These are phyloP conservation scores for Paecilomyces niveus DNA, from an alignment of 2,329 filamentous ascomycete species.

Conservation along the genomic window DNA sequence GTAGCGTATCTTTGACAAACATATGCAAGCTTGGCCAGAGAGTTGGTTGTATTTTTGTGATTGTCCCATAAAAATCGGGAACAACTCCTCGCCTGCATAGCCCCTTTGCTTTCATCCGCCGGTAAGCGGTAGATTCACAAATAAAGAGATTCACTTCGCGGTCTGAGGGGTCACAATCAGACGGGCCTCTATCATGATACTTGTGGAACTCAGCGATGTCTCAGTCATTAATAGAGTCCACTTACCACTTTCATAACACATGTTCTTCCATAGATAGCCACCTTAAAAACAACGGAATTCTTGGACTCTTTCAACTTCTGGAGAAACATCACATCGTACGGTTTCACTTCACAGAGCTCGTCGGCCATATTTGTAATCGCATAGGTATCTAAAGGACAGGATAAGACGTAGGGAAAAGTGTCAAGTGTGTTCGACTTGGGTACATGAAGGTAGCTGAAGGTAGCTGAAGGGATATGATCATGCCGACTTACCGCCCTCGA, in stretches of 20 bases:
- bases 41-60: slow-evolving; percentile 7
- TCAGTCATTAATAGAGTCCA: background rate
- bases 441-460: too few species aligned
- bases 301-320: too few species aligned
- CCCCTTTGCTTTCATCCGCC: slow-evolving; percentile 10
- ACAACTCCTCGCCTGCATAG: slow-evolving; percentile 8
- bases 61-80: slow-evolving; percentile 11
- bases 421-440: too few species aligned
- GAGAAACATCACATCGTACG: too few species aligned
- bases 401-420: too few species aligned
- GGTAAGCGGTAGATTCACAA: slow-evolving; percentile 11
- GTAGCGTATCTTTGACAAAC: slow-evolving; percentile 10
- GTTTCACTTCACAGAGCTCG: too few species aligned
- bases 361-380: too few species aligned
- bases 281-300: too few species aligned
- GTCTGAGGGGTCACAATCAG: slow-evolving; percentile 5
- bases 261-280: too few species aligned
- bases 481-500: too few species aligned
- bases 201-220: background rate
- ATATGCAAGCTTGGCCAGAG: slow-evolving; percentile 3
- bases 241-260: slow-evolving; percentile 13
- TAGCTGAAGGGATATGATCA: too few species aligned
- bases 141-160: slow-evolving; percentile 10
- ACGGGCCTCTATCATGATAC: slow-evolving; percentile 8
- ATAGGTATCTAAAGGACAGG: too few species aligned